Evolutionary conservation across 2,329 filamentous ascomycete species (phyloP), one percentile per base, ranked within the genome.

Genomic region (Colletotrichum ledebouriae): DNA sequence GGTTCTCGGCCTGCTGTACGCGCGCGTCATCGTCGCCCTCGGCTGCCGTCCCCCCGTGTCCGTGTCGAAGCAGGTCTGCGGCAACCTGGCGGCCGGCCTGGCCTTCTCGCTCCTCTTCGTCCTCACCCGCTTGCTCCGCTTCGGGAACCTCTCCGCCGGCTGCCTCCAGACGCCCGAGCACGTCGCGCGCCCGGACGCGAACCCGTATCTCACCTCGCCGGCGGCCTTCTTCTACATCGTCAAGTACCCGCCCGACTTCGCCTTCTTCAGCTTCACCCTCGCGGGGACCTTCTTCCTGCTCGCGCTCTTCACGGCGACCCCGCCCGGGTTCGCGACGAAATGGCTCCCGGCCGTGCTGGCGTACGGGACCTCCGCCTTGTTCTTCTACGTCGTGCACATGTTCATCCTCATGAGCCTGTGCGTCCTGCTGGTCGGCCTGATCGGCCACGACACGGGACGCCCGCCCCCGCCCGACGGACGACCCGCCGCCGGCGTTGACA

Each of bases 171-270:
- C 79, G 3, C 78, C 79, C 0, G 81, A 79, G 22, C 79, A 83
- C 20, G 15, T 5, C 9, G 64, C 61, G 11, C 72, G 74, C 17
- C 75, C 78, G 0, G 63, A 70, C 3, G 3, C 49, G 5, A 84
- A 84, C 69, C 81, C 77, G 2, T 84, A 83, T 52, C 77, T 84
- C 15, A 76, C 72, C 4, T 83, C 82, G 0, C 72, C 73, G 1
- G 72, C 74, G 29, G 78, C 82, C 6, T 84, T 84, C 75, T 82
- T 84, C 73, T 84, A 83, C 75, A 71, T 83, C 49, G 73, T 79
- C 70, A 84, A 84, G 72, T 84, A 84, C 55, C 82, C 83, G 0
- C 83, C 83, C 4, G 83, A 84, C 68, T 75, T 84, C 4, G 81
- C 81, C 3, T 84, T 82, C 67, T 82, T 80, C 76, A 75, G 80